Evolutionary conservation across 768 basidiomycete genomes (phyloP).

Genomic region (Suillus subluteus): DNA sequence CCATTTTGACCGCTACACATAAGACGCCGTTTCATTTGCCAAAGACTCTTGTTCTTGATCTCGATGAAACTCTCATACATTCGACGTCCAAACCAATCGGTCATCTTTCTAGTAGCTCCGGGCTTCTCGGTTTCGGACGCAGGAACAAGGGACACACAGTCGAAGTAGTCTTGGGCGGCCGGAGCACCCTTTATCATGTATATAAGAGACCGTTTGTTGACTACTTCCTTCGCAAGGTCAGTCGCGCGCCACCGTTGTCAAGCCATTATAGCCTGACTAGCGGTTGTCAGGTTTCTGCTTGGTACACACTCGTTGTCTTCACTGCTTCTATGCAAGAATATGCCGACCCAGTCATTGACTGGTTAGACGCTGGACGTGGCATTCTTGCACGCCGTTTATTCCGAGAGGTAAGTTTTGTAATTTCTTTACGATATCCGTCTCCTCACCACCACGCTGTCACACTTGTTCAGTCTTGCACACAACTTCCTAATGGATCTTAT

Average conservation of each 20-base stretch:
- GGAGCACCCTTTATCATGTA: conserved; percentile 93
- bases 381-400: conserved; percentile 89
- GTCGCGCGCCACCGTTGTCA: conserved; percentile 17
- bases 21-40: conserved; percentile 78
- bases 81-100: conserved; percentile 85
- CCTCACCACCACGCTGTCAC: conserved; percentile 14
- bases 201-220: conserved; percentile 99
- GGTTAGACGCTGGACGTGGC: conserved; percentile 94
- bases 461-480: conserved; percentile 78
- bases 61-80: conserved; percentile 98
- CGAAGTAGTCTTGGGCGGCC: conserved; percentile 87
- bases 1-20: conserved; percentile 48
- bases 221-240: conserved; percentile 87
- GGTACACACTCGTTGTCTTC: conserved; percentile 99
- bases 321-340: conserved; percentile 99
- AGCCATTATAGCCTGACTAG: background rate
- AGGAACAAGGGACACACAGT: conserved; percentile 82
- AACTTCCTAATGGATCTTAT: conserved; percentile 91
- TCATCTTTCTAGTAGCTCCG: conserved; percentile 50
- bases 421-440: conserved; percentile 1
- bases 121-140: conserved; percentile 63
- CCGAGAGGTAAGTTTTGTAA: conserved; percentile 73
- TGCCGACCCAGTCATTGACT: conserved; percentile 99
- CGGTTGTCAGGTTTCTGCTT: conserved; percentile 81
- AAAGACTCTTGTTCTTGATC: conserved; percentile 95